Evolutionary conservation across 1,284 basidiomycete genomes (phyloP), one percentile per base, ranked within the genome.

Genomic region (Somion occarium): DNA sequence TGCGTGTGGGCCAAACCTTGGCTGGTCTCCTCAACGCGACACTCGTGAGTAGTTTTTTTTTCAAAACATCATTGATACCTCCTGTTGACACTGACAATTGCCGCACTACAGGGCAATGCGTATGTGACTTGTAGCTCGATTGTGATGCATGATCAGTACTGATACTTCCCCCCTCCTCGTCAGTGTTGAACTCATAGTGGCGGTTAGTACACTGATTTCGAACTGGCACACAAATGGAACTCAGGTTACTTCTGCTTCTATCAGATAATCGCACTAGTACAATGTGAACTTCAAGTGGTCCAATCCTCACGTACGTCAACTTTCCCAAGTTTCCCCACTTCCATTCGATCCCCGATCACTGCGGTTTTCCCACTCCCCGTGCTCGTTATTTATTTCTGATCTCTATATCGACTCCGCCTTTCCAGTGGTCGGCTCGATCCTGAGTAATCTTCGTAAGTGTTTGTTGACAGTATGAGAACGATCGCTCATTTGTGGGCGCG

Each of bases 21-120:
- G 91, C 88, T 3, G 91, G 91, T 53, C 73, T 94, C 12, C 66
- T 94, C 53, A 94, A 94, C 66, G 92, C 91, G 11, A 95, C 92
- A 5, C 72, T 95, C 55, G 88, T 88, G 60, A 57, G 78, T 68
- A 7, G n/a, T 19, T 18, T 38, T 44, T 48, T 53, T 34, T 34
- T 34, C 15, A 15, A 49, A 48, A 38, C 49, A 25, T 24, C 46
- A 46, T 52, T n/a, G n/a, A n/a, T n/a, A n/a, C n/a, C n/a, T n/a
- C n/a, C n/a, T n/a, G n/a, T n/a, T n/a, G n/a, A n/a, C n/a, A n/a
- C n/a, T n/a, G n/a, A n/a, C n/a, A n/a, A n/a, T n/a, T n/a, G n/a
- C n/a, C n/a, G 25, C 18, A 18, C 49, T 47, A 15, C 56, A 89
- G 86, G 87, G 88, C 60, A 91, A 89, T 62, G 82, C 85, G 87